A percentile compares a stretch with the other conserved stretches of the same genome.
Evolutionary conservation across 75 land plant genomes (phyloP).

Genomic region (Pseudotsuga menziesii): DNA sequence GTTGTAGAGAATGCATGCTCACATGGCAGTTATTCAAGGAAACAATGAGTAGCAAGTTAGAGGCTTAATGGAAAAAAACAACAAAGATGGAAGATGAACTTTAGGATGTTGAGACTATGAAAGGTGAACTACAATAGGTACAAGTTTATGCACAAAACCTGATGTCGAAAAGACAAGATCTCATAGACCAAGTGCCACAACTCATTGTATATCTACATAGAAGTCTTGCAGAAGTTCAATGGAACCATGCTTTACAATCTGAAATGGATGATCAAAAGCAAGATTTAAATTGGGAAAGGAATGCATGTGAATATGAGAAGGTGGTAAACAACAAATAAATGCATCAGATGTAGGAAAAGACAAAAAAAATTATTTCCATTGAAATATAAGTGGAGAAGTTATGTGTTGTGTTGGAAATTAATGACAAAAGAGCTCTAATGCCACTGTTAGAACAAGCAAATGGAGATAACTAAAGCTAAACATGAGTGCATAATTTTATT

Average conservation of each 20-base stretch:
- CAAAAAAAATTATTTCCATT: constrained; percentile 75
- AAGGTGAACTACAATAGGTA: constrained; percentile 54
- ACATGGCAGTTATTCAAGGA: constrained; percentile 42
- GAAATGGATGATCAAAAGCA: constrained; percentile 65
- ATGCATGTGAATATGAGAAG: constrained; percentile 73
- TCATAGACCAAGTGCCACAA: constrained; percentile 44
- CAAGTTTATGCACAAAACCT: constrained; percentile 51
- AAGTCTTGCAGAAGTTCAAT: constrained; percentile 47
- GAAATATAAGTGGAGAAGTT: constrained; percentile 79
- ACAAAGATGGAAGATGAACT: constrained; percentile 63
- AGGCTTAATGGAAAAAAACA: constrained; percentile 42
- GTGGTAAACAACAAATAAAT: constrained; percentile 63
- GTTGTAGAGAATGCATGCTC: constrained; percentile 52
- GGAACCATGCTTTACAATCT: constrained; percentile 48
- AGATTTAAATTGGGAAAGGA: constrained; percentile 69
- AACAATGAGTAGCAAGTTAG: constrained; percentile 71
- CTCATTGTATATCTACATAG: constrained; percentile 58
- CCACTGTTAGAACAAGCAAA: too few relatives aligned
- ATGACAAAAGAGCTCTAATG: too few relatives aligned
- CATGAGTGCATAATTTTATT: too few relatives aligned
- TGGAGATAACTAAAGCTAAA: too few relatives aligned
- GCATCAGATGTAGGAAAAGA: constrained; percentile 73
- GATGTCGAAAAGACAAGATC: constrained; percentile 55
- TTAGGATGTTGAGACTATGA: constrained; percentile 40
- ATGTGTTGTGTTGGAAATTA: constrained; percentile 60